Base-by-base conservation (phyloP, 2,329 filamentous ascomycete genomes). In the Colletotrichum sp. region DNA sequence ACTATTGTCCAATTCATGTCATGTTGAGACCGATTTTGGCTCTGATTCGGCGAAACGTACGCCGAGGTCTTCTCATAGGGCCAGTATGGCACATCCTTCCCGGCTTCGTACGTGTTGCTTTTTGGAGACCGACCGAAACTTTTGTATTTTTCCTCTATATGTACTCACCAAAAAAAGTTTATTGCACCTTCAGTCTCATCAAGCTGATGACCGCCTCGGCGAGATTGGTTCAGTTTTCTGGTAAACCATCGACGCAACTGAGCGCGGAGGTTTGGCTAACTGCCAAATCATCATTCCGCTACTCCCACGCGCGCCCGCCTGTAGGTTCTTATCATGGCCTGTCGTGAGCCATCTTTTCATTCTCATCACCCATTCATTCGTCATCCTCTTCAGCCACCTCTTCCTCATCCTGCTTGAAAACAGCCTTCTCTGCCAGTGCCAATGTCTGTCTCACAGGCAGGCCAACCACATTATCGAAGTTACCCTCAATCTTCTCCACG, bases 381-480 rank as follows among this genome's bases (percentile, higher is more conserved):
- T 86, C 88, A n/a, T 85, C 88, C 18, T 87, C 86, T 15, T 86
- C 88, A 21, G 86, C 87, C 52, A 86, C 87, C 71, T 92, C 91
- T 60, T 92, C 91, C 81, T 93, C 91, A 69, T 93, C 90, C 81
- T 95, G 95, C 78, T 91, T 92, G 80, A 93, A 92, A 78, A 98
- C 89, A n/a, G 96, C 94, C 88, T 93, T 95, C 87, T 99, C 96
- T 76, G 98, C 97, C 80, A 98, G 84, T 82, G 92, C 92, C 83
- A 99, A 83, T 15, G 93, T 95, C 79, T 91, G 90, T 80, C 95
- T 91, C 78, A 99, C 89, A 9, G 97, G 97, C 84, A 99, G 84
- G 0, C 97, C 97, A 32, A 99, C 93, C 2, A 99, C 97, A 84
- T 99, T 99, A 87, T 99, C 97, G 81, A 95, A 95, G 71, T 92